Evolutionary conservation across 1,139 yeast species (phyloP).

Genomic region (Blastobotrys raffinosifermentans): DNA sequence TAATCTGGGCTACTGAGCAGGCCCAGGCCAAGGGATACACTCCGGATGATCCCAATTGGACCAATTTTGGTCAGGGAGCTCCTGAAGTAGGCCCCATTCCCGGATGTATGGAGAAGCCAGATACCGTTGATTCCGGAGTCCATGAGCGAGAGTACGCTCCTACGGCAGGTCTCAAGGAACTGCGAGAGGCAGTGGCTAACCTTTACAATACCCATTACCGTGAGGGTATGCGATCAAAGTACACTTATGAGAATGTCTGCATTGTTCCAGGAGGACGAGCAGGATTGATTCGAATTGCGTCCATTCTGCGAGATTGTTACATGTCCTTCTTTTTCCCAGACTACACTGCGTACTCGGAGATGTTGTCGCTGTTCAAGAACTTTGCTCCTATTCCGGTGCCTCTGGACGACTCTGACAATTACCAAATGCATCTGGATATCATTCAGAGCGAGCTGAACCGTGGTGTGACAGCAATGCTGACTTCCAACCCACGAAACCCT

Average conservation of each 20-base stretch:
- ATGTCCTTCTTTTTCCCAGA: slow-evolving; percentile 62
- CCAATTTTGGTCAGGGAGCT: slow-evolving; percentile 66
- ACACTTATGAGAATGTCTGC: slow-evolving; percentile 61
- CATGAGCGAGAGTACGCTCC: slow-evolving; percentile 58
- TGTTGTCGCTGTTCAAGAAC: slow-evolving; percentile 60
- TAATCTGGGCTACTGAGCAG: slow-evolving; percentile 63
- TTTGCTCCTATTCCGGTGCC: slow-evolving; percentile 68
- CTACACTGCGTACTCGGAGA: slow-evolving; percentile 68
- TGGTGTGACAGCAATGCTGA: slow-evolving; percentile 57
- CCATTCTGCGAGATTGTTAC: slow-evolving; percentile 57
- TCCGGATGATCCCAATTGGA: slow-evolving; percentile 47
- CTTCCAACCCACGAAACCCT: slow-evolving; percentile 65
- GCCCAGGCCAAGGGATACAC: slow-evolving; percentile 57
- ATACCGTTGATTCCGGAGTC: slow-evolving; percentile 46
- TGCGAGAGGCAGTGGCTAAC: slow-evolving; percentile 59
- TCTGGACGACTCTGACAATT: slow-evolving; percentile 53
- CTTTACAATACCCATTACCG: slow-evolving; percentile 56
- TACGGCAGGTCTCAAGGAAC: slow-evolving; percentile 54
- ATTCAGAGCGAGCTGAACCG: slow-evolving; percentile 51
- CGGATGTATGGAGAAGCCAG: slow-evolving; percentile 57
- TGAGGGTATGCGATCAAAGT: slow-evolving; percentile 45
- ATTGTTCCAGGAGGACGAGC: slow-evolving; percentile 70
- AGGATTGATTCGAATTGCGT: slow-evolving; percentile 61
- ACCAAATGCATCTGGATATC: slow-evolving; percentile 52
- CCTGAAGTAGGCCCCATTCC: slow-evolving; percentile 65